Percentiles rank a stretch among this genome's conserved stretches.
phyloP scores from a whole-genome alignment of 495 filamentous ascomycete species.

The Entonaema liquescens region DNA sequence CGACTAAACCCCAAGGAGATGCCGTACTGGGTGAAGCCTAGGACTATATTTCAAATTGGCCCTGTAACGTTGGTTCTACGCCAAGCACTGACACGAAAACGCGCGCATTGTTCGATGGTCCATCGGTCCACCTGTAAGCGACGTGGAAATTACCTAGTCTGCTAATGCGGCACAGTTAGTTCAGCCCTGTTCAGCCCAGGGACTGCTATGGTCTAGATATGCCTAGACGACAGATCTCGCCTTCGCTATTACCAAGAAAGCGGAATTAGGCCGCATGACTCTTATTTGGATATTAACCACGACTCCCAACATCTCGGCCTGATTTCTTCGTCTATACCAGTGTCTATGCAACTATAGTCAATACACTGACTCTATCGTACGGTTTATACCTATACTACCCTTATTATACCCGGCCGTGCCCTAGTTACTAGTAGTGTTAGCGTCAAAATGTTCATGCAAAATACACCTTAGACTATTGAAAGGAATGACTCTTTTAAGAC shows the following conservation, averaged over 20 bases:
- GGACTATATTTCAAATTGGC: background rate
- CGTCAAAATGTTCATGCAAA: background rate
- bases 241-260: background rate
- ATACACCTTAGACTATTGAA: too few species aligned
- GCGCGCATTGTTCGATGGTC: slow-evolving; percentile 1
- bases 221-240: background rate
- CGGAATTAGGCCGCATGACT: background rate
- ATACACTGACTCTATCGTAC: background rate
- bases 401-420: background rate
- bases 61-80: slow-evolving; percentile 16
- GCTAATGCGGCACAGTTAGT: slow-evolving; percentile 22
- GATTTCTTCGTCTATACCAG: background rate
- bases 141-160: slow-evolving; percentile 5
- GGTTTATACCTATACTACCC: background rate
- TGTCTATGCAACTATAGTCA: background rate
- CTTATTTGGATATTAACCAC: background rate
- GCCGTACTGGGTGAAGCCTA: background rate
- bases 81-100: slow-evolving; percentile 10
- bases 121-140: background rate
- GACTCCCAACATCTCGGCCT: background rate
- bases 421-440: background rate
- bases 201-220: too few species aligned
- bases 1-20: background rate
- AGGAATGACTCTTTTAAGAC: background rate
- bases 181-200: slow-evolving; percentile 10